Evolutionary conservation across 306 rosid species (phyloP), one percentile per base, ranked within the genome.

Genomic region (Bauhinia variegata): DNA sequence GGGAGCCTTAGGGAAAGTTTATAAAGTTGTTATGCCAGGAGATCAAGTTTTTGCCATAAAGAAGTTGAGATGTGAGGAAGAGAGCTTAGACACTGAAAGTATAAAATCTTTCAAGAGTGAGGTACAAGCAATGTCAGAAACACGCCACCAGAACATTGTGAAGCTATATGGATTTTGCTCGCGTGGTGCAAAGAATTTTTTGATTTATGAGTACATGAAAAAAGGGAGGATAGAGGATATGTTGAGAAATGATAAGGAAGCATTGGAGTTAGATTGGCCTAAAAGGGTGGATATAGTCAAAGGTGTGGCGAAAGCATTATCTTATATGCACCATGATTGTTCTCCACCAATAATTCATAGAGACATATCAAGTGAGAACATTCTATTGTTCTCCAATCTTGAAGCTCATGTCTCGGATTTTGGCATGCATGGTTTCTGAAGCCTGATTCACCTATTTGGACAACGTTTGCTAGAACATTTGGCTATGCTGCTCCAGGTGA

Each of bases 401-500:
- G 65, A 55, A 61, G 78, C 83, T 48, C 83, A 43, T 37, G 63
- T 82, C 67, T 63, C 86, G 4, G 86, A 82, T 79, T 82, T 82
- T 46, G 86, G 83, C 15, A 82, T 14, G 83, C 83, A 11, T 67
- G 74, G 60, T 82, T 82, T 63, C 54, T 82, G 32, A 82, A 75
- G 70, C 79, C 58, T 4, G 62, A 82, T 12, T 56, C 83, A 0
- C 43, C 77, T 14, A 42, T 58, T 31, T 82, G 81, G 86, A 82
- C 86, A 3, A 5, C 83, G 4, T 67, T 83, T 63, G 84, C 79
- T 0, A 82, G 84, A 17, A 79, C 87, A 56, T 75, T 71, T 60
- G 87, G 84, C 23, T 79, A 82, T 54, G 79, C 79, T 67, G 84
- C 84, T 37, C 87, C 87, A 79, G 84, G 84, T 83, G 6, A 50